Evolutionary conservation across 805 yeast species (phyloP), one percentile per base, ranked within the genome.

Genomic region (Lachancea sp.): DNA sequence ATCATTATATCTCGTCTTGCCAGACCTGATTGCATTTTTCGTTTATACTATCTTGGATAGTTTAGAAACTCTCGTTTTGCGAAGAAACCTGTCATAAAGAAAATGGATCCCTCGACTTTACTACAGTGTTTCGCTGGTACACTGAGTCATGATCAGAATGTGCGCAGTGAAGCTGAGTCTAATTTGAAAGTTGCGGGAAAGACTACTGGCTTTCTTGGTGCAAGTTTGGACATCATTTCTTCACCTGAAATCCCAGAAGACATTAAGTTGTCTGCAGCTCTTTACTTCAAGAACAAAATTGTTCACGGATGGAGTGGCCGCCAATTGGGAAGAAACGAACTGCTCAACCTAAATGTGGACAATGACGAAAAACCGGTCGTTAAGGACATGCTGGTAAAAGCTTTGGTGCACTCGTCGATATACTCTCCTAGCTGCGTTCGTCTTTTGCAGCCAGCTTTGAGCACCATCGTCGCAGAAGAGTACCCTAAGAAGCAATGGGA

Each of bases 121-220:
- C 81, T 84, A 59, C 79, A 78, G 54, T 85, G 91, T 65, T 87
- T 89, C 58, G 77, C 82, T 20, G 88, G 86, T 10, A 86, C 96
- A 1, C 72, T 89, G 41, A 81, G 78, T 53, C 79, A 86, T 0
- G 81, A 83, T 57, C 80, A 76, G 47, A 58, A 64, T 11, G 65
- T 73, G 18, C 78, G 95, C 54, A 71, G 70, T 42, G 76, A 77
- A 42, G 93, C 96, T 0, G 97, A 91, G 65, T 46, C 58, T 1
- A 78, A 80, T 53, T 73, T 90, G 41, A 74, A 74, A 46, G 71
- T 72, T 55, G 79, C 82, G 7, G 77, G 82, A 40, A 55, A 59
- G 25, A 62, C 73, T 2, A 78, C 85, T 1, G 95, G 95, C 4
- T 90, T 90, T 58, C 67, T 87, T 33, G 84, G 84, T 4, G 90